Base-by-base conservation (phyloP, 441 rosid genomes). In the Theobroma grandiflorum region DNA sequence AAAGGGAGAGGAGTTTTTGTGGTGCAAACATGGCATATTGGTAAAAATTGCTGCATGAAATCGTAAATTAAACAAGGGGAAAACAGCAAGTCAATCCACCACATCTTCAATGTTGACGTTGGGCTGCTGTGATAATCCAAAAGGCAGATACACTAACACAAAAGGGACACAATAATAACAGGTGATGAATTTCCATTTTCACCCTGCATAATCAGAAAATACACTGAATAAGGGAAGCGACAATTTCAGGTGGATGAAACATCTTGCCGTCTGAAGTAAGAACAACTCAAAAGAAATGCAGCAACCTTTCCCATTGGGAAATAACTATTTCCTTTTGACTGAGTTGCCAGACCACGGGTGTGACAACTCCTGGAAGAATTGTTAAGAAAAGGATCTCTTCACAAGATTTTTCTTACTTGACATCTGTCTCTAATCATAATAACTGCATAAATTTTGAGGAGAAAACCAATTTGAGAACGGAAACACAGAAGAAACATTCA, bases 161-260 rank as follows among this genome's bases (percentile, higher is more conserved):
- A 31, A 8, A 61, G 4, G 37, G 38, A 11, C 37, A 31, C 16
- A 59, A 8, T 20, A 59, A 26, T 26, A 61, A 4, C 38, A 31
- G 40, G 40, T 63, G 43, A 67, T 67, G 53, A 20, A n/a, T 20
- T 66, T 31, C 59, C 59, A 22, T 6, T n/a, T 6, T 57, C 10
- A 58, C 14, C 0, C 20, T 53, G 16, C 20, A 16, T 4, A 15
- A 65, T 38, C 37, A 67, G 16, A 42, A 67, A 50, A 70, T 49
- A 70, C 43, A 71, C 43, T 50, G 65, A 57, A 57, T 52, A 38
- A 62, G 43, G 38, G 11, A 4, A 70, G 38, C 8, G 50, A 63
- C 76, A 69, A 58, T 38, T 52, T 70, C 66, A 55, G 76, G 77
- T 76, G 83, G 72, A 38, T 61, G 37, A 65, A 31, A 31, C 26